phyloP scores from a whole-genome alignment of 106 monocot species.

The Posidonia australis region DNA sequence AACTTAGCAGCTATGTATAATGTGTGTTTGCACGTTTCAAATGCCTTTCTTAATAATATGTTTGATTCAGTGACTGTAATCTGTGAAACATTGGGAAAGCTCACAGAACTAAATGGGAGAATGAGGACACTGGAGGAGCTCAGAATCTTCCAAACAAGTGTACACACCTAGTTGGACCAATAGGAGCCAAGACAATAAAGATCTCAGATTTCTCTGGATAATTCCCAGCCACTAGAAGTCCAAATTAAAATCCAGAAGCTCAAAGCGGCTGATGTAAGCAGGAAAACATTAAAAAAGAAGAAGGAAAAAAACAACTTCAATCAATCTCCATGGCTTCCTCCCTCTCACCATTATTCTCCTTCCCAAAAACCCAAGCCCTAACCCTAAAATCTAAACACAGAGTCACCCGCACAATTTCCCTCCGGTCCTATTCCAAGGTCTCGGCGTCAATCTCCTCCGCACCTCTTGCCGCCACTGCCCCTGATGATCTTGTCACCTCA shows the following conservation, averaged over 20 bases:
- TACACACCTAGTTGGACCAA: neutral
- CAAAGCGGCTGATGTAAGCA: too few species aligned
- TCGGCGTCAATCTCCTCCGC: slow-evolving; percentile 39
- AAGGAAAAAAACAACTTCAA: too few species aligned
- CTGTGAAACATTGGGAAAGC: too few species aligned
- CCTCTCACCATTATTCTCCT: slow-evolving; percentile 2
- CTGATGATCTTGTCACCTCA: slow-evolving; percentile 60
- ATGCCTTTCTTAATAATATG: too few species aligned
- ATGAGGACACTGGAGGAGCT: too few species aligned
- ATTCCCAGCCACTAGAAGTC: neutral
- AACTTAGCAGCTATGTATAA: too few species aligned
- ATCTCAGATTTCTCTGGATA: neutral
- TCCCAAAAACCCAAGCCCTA: neutral
- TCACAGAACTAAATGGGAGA: too few species aligned
- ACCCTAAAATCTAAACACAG: neutral
- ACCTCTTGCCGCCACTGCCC: slow-evolving; percentile 16
- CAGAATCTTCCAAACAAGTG: too few species aligned
- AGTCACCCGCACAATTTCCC: slow-evolving; percentile 1
- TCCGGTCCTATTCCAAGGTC: slow-evolving; percentile 5
- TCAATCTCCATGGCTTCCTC: neutral
- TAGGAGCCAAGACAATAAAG: neutral
- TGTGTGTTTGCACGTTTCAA: too few species aligned
- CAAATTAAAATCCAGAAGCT: too few species aligned
- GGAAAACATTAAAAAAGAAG: neutral
- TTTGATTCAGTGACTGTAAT: too few species aligned